phyloP scores from a whole-genome alignment of 116 monocot genomes.

The Cymodocea nodosa region DNA sequence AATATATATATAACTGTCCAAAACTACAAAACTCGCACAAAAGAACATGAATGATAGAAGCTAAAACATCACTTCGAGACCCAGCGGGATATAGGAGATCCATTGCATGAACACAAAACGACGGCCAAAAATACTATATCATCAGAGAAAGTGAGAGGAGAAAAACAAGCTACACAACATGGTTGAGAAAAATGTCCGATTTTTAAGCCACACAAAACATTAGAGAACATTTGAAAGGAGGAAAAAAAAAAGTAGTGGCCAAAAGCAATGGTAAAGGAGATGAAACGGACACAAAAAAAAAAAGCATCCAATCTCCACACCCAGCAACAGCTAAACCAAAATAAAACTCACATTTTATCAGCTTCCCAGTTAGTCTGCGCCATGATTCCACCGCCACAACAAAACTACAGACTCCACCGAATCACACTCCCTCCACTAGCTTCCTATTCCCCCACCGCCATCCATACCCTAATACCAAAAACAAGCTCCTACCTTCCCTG shows the following conservation, averaged over 20 bases:
- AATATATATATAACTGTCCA: no score
- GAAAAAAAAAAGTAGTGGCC: no score
- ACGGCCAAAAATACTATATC: neutral
- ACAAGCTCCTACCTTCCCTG: no score
- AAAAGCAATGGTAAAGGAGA: neutral
- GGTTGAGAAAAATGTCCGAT: neutral
- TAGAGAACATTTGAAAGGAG: neutral
- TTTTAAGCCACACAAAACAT: neutral
- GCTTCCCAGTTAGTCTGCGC: slow-evolving; percentile 38
- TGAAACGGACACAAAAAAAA: neutral
- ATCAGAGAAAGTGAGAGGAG: neutral
- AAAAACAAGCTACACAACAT: neutral
- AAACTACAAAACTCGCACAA: no score
- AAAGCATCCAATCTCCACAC: neutral
- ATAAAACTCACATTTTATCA: slow-evolving; percentile 29
- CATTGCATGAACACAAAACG: no score
- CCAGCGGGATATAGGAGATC: no score
- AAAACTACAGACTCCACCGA: neutral
- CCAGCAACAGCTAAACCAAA: neutral
- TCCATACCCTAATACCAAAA: no score
- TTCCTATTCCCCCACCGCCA: neutral
- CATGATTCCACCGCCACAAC: slow-evolving; percentile 15
- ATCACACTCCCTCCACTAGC: neutral
- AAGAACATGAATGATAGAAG: no score
- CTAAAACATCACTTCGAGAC: no score